Evolutionary conservation across 768 basidiomycete genomes (phyloP), one percentile per base, ranked within the genome.

Genomic region (Sporobolomyces pararoseus): DNA sequence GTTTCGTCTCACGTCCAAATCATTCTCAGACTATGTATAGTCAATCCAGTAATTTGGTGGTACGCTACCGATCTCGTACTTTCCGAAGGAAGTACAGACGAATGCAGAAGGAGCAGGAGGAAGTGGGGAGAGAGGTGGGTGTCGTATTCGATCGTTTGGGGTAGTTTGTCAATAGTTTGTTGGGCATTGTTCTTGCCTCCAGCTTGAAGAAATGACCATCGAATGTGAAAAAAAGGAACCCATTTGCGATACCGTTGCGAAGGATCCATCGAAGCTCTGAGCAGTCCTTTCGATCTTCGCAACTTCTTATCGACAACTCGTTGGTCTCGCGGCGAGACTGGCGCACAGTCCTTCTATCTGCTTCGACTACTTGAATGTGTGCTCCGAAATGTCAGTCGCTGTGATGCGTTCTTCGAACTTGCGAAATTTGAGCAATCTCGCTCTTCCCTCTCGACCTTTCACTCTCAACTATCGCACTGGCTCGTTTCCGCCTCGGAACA

Each of bases 181-280:
- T 98, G 92, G 93, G 84, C 83, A 2, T 84, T 85, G 3, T 94
- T 93, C 77, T 83, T 95, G 35, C 95, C 95, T 0, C 95, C 95
- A 27, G 50, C 50, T 27, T 51, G 47, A 49, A 44, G 42, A 19
- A 44, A 44, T 10, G 10, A 19, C 12, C 42, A 44, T 19, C 10
- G 42, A 44, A 19, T 12, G 42, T 12, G 42, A 44, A 19, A 44
- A 19, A 44, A 44, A 44, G n/a, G n/a, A n/a, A n/a, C n/a, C n/a
- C n/a, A n/a, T n/a, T n/a, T n/a, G n/a, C n/a, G n/a, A n/a, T n/a
- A n/a, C n/a, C n/a, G n/a, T n/a, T n/a, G n/a, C n/a, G 39, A 42
- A 42, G 39, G 39, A 42, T 42, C 9, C n/a, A n/a, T n/a, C n/a
- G n/a, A n/a, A n/a, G n/a, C n/a, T n/a, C n/a, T n/a, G n/a, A n/a